phyloP scores from a whole-genome alignment of 768 basidiomycete species.

The Pholiota conissans region DNA sequence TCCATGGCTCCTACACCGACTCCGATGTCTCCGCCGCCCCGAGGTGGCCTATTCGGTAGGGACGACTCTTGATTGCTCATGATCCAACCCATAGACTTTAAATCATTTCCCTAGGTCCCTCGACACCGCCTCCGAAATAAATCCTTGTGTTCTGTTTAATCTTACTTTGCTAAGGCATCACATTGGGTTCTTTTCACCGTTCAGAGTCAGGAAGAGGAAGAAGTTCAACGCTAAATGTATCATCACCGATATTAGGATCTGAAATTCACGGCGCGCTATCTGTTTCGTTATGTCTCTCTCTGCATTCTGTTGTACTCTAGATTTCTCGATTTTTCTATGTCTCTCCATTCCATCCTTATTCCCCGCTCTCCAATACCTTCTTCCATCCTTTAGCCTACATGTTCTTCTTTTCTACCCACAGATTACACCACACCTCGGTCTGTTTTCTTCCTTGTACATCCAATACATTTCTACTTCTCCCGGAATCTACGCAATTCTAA shows the following conservation, averaged over 20 bases:
- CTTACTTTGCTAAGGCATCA: neutral
- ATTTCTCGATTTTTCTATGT: neutral
- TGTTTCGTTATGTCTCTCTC: neutral
- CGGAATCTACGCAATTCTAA: neutral
- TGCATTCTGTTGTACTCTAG: neutral
- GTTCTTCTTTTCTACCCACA: neutral
- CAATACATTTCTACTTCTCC: neutral
- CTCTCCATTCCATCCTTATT: neutral
- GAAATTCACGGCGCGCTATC: neutral
- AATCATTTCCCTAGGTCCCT: slow-evolving; percentile 23
- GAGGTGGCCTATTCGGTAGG: slow-evolving; percentile 68
- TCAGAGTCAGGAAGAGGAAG: neutral
- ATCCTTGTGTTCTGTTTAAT: neutral
- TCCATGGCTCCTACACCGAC: slow-evolving; percentile 35
- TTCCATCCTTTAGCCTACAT: neutral
- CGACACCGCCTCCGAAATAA: slow-evolving; percentile 33
- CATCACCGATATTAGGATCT: neutral
- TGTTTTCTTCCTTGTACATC: neutral
- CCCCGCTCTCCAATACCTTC: neutral
- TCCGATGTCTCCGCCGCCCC: slow-evolving; percentile 47
- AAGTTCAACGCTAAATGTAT: neutral
- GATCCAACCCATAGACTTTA: neutral
- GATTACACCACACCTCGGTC: neutral
- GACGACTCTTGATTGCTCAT: slow-evolving; percentile 11
- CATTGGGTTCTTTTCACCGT: neutral